These are phyloP conservation scores for Ceratobasidium papillatum DNA, from an alignment of 1,284 basidiomycete species.

Conservation along the genomic window DNA sequence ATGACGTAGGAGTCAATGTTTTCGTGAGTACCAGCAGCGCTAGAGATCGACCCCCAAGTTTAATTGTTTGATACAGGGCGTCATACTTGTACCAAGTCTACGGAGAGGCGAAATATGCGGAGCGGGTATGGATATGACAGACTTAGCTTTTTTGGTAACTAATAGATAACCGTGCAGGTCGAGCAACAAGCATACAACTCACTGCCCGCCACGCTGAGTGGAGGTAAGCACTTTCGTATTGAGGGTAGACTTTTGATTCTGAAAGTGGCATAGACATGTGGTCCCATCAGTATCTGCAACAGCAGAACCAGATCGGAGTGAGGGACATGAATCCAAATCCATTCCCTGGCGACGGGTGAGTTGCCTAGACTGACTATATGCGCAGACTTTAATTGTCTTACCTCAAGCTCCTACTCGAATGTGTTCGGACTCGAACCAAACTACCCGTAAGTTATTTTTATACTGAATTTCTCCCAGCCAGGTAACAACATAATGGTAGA, in stretches of 20 bases:
- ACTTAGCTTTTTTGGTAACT: not conserved
- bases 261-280: conserved; percentile 5
- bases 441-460: conserved; percentile 49
- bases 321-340: conserved; percentile 36
- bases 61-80: conserved; percentile 56
- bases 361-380: not conserved
- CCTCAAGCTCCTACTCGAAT: conserved; percentile 32
- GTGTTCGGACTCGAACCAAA: conserved; percentile 49
- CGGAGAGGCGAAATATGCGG: conserved; percentile 65
- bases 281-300: conserved; percentile 36
- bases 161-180: conserved; percentile 53
- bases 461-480: too few relatives aligned
- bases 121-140: conserved; percentile 59
- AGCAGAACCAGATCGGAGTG: conserved; percentile 30
- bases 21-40: conserved; percentile 55
- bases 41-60: conserved; percentile 4
- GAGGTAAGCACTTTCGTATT: conserved; percentile 51
- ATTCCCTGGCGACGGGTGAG: conserved; percentile 35
- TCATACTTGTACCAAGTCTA: conserved; percentile 67
- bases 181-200: conserved; percentile 68
- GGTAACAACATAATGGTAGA: conserved; percentile 47
- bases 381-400: not conserved
- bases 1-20: conserved; percentile 65
- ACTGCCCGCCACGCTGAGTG: conserved; percentile 63
- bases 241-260: not conserved